phyloP scores from a whole-genome alignment of 2,329 filamentous ascomycete genomes.

The Leptographium lundbergii region DNA sequence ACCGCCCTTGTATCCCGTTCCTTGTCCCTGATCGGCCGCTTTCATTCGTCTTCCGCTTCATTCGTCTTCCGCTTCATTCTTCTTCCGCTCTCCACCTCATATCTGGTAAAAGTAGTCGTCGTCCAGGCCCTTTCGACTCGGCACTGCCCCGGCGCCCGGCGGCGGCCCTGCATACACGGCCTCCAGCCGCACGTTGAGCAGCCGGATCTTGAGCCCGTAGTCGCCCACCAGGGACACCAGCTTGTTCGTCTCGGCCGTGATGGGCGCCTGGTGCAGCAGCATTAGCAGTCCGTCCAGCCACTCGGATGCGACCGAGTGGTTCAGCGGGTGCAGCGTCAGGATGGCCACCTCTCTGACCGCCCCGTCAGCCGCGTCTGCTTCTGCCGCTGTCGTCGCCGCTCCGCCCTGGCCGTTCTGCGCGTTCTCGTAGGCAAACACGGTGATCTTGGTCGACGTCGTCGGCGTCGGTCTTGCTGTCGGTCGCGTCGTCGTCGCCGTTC shows the following conservation, averaged over 20 bases:
- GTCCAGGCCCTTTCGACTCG: conserved; percentile 72
- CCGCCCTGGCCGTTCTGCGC: conserved; percentile 13
- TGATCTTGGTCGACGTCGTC: conserved; percentile 69
- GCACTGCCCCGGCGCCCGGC: conserved; percentile 62
- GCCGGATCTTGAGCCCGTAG: conserved; percentile 82
- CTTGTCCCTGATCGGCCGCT: too few species aligned
- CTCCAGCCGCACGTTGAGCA: conserved; percentile 85
- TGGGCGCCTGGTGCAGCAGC: conserved; percentile 87
- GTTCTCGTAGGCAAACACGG: conserved; percentile 62
- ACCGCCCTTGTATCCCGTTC: too few species aligned
- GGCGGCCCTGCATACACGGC: conserved; percentile 54
- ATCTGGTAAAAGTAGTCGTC: conserved; percentile 90
- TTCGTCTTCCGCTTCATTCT: not conserved
- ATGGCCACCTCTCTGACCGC: conserved; percentile 50
- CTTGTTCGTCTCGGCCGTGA: conserved; percentile 92
- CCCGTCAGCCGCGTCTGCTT: not conserved
- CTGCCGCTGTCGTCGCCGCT: not conserved
- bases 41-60: too few species aligned
- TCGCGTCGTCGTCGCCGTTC: not conserved
- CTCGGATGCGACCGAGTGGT: conserved; percentile 76
- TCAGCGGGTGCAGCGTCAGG: conserved; percentile 69
- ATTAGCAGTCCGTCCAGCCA: conserved; percentile 95
- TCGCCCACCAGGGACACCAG: conserved; percentile 74
- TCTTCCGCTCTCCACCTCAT: conserved; percentile 19
- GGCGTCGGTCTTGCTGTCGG: conserved; percentile 3